These are phyloP conservation scores for Eucalyptus albens DNA, from an alignment of 345 rosid genomes.

Conservation along the genomic window DNA sequence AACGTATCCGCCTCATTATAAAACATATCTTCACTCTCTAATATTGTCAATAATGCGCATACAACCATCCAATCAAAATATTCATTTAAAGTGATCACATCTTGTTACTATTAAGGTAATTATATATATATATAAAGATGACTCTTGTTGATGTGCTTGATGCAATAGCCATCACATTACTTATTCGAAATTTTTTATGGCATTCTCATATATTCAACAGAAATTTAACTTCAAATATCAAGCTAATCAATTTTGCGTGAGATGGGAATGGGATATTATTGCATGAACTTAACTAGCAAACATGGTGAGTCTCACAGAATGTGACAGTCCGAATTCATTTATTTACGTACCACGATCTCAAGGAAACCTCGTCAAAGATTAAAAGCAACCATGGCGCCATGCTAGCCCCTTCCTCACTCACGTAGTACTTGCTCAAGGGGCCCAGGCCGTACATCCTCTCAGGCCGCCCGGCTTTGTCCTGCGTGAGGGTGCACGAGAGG, in stretches of 20 bases:
- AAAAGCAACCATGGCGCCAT: slow-evolving; percentile 15
- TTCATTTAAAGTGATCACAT: no score
- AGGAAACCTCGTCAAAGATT: slow-evolving; percentile 17
- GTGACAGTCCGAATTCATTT: not conserved
- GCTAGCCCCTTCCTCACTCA: slow-evolving; percentile 10
- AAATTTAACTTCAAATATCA: not conserved
- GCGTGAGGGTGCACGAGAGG: not conserved
- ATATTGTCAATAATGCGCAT: not conserved
- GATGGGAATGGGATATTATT: not conserved
- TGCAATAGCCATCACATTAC: not conserved
- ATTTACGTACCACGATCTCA: slow-evolving; percentile 18
- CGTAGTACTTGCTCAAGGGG: slow-evolving; percentile 22
- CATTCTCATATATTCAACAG: not conserved
- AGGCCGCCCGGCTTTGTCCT: not conserved
- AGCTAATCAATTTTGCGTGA: not conserved
- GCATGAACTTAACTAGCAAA: not conserved
- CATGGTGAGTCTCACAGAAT: rapidly evolving
- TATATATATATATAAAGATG: not conserved
- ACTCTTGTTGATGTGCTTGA: not conserved
- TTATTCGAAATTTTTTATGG: not conserved
- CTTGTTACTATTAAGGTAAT: no score
- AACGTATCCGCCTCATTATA: not conserved
- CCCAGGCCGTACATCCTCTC: slow-evolving; percentile 9
- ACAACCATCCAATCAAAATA: not conserved
- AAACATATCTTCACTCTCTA: not conserved